Base-by-base conservation (phyloP, 805 yeast species). In the Hanseniaspora occidentalis region DNA sequence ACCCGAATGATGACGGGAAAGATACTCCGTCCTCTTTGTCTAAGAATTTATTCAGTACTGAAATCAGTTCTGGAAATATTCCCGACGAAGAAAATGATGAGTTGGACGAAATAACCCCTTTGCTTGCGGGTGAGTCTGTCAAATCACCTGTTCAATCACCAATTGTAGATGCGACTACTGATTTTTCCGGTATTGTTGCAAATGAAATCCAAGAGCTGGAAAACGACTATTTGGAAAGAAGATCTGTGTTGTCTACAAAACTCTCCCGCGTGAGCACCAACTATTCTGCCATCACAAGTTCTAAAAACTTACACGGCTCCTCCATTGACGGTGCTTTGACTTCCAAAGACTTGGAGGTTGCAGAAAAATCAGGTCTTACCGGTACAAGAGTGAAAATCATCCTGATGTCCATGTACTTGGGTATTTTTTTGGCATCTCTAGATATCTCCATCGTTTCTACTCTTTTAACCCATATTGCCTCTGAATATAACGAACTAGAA, bases 361-460 rank as follows among this genome's bases (percentile, higher is more conserved):
- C 37, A 9, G 42, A 44, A 50, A 4, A 40, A 40, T 4, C 24
- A 24, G 19, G 38, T 10, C 26, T 51, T 7, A 43, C 54, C 16
- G 37, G 34, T 9, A 43, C 52, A 3, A 49, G 50, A 36, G 48
- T 49, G 24, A 50, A 44, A 26, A 46, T 66, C 19, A 63, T 70
- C 10, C 53, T 70, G 42, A 53, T 58, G 0, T 67, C 72, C 11
- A 54, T 70, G 58, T 70, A 64, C 40, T 47, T 68, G 18, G 65
- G 71, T 34, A 65, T 73, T 0, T 78, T 74, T 48, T 60, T 80
- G 31, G 75, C 83, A 2, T 77, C 88, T 0, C 54, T 79, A 43
- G 89, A 80, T 51, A 66, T 73, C 16, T 79, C 88, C 0, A 71
- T 80, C 20, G 78, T 80, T 14, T 70, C 85, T 0, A 79, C 86